These are phyloP conservation scores for Peronospora farinosa DNA, from an alignment of 352 stramenopile genomes.

Conservation along the genomic window DNA sequence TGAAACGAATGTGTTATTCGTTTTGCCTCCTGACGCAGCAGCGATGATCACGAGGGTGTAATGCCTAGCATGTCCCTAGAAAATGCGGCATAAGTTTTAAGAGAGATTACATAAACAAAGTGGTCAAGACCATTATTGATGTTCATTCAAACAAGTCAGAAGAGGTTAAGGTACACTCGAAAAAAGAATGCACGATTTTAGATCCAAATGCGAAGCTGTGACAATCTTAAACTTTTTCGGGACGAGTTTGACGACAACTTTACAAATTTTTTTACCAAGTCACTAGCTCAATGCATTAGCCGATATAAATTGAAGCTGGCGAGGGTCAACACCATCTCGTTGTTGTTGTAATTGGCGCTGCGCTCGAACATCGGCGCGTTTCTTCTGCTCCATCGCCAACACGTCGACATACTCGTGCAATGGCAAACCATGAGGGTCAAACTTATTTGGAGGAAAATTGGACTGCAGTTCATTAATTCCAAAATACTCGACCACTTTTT, in stretches of 20 bases:
- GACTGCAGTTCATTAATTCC: constrained; percentile 75
- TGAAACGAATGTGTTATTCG: too few species aligned
- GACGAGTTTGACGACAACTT: neutral
- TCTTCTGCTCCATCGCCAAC: constrained; percentile 60
- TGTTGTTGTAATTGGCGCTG: constrained; percentile 36
- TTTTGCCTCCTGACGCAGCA: too few species aligned
- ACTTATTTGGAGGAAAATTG: constrained; percentile 59
- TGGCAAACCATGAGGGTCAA: constrained; percentile 60
- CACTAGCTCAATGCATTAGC: constrained; percentile 6
- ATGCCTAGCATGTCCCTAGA: too few species aligned
- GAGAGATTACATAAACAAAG: too few species aligned
- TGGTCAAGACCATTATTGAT: too few species aligned
- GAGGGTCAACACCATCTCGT: constrained; percentile 6
- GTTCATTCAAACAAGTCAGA: neutral
- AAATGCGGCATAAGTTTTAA: too few species aligned
- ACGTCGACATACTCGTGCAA: constrained; percentile 67
- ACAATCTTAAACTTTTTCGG: too few species aligned
- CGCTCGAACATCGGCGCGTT: constrained; percentile 33
- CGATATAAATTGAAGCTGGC: constrained; percentile 24
- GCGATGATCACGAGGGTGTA: too few species aligned
- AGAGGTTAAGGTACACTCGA: neutral
- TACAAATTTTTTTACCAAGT: neutral
- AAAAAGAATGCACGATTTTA: neutral
- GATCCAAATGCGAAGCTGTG: too few species aligned
- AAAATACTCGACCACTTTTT: constrained; percentile 85